These are phyloP conservation scores for Tricholoma saponaceum DNA, from an alignment of 768 basidiomycete species.

Conservation along the genomic window DNA sequence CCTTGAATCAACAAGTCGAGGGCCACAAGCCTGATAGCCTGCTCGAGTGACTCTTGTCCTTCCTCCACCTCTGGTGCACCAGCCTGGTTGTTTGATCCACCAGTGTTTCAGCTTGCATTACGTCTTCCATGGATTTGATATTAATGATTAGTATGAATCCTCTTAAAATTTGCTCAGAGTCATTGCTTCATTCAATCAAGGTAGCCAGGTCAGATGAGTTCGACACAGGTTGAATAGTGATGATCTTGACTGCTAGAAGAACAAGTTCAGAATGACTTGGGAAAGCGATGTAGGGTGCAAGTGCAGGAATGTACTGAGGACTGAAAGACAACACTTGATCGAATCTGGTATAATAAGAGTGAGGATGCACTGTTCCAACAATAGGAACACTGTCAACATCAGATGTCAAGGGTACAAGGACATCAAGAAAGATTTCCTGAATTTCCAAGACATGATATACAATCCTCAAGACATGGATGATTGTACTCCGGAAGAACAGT, in stretches of 20 bases:
- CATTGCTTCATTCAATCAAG: constrained; percentile 73
- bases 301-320: constrained; percentile 69
- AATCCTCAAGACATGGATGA: constrained; percentile 79
- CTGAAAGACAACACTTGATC: constrained; percentile 73
- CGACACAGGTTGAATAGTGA: constrained; percentile 63
- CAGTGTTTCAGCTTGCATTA: constrained; percentile 51
- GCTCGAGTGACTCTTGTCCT: constrained; percentile 40
- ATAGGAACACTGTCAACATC: constrained; percentile 57
- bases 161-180: constrained; percentile 80
- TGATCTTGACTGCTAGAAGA: constrained; percentile 74
- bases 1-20: constrained; percentile 81
- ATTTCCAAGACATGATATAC: constrained; percentile 77
- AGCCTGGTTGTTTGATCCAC: constrained; percentile 65
- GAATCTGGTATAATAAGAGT: constrained; percentile 68
- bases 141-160: constrained; percentile 71
- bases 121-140: constrained; percentile 57
- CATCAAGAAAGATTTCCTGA: constrained; percentile 87
- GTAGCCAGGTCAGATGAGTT: constrained; percentile 70
- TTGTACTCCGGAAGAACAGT: constrained; percentile 67
- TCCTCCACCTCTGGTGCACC: constrained; percentile 60
- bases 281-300: constrained; percentile 77
- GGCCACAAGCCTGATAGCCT: constrained; percentile 71
- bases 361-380: constrained; percentile 52
- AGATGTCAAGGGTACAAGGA: constrained; percentile 72
- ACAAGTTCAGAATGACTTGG: constrained; percentile 70